Evolutionary conservation across 73 alveolate genomes (phyloP).

Genomic region (Paramecium tetraurelia): DNA sequence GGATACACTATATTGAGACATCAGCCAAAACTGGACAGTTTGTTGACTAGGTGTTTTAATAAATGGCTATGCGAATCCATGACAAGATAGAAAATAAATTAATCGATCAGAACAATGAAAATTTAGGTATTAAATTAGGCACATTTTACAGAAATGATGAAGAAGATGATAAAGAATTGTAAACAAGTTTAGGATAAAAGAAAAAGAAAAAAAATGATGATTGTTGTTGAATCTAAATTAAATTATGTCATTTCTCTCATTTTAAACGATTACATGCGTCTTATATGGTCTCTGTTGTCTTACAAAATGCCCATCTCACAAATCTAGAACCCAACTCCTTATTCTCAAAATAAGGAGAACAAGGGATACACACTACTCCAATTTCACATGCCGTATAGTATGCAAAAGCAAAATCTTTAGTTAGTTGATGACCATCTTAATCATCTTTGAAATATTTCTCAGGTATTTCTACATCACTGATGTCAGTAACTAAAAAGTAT

Average conservation of each 20-base stretch:
- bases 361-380: slow-evolving; percentile 66
- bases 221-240: slow-evolving; percentile 6
- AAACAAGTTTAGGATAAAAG: background rate
- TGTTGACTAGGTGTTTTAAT: slow-evolving; percentile 64
- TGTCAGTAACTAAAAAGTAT: slow-evolving; percentile 73
- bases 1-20: slow-evolving; percentile 41
- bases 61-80: slow-evolving; percentile 7
- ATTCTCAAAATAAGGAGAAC: slow-evolving; percentile 63
- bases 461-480: slow-evolving; percentile 61
- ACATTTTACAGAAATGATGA: slow-evolving; percentile 2
- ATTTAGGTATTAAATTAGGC: slow-evolving; percentile 17
- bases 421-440: slow-evolving; percentile 56
- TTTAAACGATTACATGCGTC: slow-evolving; percentile 49
- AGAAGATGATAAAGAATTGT: background rate
- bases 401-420: slow-evolving; percentile 74
- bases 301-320: slow-evolving; percentile 68
- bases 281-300: slow-evolving; percentile 45
- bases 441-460: slow-evolving; percentile 61
- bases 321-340: slow-evolving; percentile 53
- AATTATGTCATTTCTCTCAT: background rate
- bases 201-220: background rate
- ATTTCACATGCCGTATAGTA: slow-evolving; percentile 66
- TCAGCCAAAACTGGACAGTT: slow-evolving; percentile 76
- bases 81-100: background rate
- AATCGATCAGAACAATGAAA: background rate